A percentile compares a stretch with the other conserved stretches of the same genome.
phyloP scores from a whole-genome alignment of 1,284 basidiomycete genomes.

The Earliella scabrosa region DNA sequence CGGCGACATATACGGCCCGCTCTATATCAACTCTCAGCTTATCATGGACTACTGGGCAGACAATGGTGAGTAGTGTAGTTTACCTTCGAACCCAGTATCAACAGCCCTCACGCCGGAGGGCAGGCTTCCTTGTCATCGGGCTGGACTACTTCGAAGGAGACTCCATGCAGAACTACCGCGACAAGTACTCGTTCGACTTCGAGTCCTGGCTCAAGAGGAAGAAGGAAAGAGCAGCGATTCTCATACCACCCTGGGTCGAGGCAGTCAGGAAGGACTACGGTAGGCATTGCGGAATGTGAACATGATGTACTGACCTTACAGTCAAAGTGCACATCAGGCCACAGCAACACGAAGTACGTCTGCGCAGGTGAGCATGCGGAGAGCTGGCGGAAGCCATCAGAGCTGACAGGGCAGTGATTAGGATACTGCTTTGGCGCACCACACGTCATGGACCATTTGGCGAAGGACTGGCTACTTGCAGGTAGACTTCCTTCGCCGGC shows the following conservation, averaged over 20 bases:
- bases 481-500: constrained; percentile 34
- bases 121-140: constrained; percentile 58
- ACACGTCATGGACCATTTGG: constrained; percentile 49
- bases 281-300: no score
- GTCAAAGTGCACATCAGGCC: constrained; percentile 8
- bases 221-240: constrained; percentile 39
- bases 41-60: constrained; percentile 59
- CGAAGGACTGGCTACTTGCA: constrained; percentile 48
- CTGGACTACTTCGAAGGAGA: constrained; percentile 65
- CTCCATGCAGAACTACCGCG: constrained; percentile 39
- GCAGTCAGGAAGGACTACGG: constrained; percentile 51
- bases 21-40: constrained; percentile 54
- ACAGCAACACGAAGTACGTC: constrained; percentile 30
- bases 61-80: constrained; percentile 39
- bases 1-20: constrained; percentile 51
- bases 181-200: constrained; percentile 44
- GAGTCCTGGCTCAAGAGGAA: constrained; percentile 44
- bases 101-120: not conserved
- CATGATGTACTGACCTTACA: no score
- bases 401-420: constrained; percentile 19
- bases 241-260: constrained; percentile 53
- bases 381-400: no score
- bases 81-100: not conserved
- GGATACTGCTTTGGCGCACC: constrained; percentile 68
- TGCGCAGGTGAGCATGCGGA: constrained; percentile 17